Conservation (phyloP, 2,329 filamentous ascomycete genomes). For the Allantophomopsis cytisporea region DNA sequence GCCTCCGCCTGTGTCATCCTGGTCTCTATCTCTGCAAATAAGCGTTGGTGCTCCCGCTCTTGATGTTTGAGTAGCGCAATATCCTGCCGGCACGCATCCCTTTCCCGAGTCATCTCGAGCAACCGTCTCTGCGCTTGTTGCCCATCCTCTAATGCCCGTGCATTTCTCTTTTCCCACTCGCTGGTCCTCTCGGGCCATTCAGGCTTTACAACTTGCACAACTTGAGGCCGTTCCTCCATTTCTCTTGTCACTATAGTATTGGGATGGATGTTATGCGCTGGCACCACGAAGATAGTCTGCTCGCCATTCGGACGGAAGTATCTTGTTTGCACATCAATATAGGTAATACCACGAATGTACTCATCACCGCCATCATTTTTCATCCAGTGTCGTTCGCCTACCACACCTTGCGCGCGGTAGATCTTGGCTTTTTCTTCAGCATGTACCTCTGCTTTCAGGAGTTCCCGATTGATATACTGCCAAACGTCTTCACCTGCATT, state of each 20-base stretch:
- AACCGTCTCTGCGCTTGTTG: no score
- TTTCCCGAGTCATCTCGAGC: no score
- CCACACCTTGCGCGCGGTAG: slow-evolving; percentile 22
- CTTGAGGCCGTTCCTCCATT: slow-evolving; percentile 29
- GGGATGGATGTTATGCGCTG: slow-evolving; percentile 32
- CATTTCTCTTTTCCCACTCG: no score
- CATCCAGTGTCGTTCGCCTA: slow-evolving; percentile 24
- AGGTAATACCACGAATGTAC: slow-evolving; percentile 28
- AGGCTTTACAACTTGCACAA: slow-evolving; percentile 6
- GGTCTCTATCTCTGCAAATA: no score
- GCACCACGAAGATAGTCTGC: slow-evolving; percentile 37
- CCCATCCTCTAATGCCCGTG: no score
- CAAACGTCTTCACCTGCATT: slow-evolving; percentile 39
- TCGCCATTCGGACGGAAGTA: slow-evolving; percentile 35
- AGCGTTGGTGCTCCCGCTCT: no score
- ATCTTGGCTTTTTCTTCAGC: slow-evolving; percentile 20
- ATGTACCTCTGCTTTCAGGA: slow-evolving; percentile 31
- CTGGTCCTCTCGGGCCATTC: no score
- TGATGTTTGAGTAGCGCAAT: no score
- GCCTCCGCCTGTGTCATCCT: no score
- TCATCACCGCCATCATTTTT: slow-evolving; percentile 15
- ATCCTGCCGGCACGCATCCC: no score
- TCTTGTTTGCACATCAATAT: slow-evolving; percentile 33
- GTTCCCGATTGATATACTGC: slow-evolving; percentile 27
- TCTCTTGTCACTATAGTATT: slow-evolving; percentile 27